Conservation (phyloP, 257 asterid genomes). For the Misopates orontium region DNA sequence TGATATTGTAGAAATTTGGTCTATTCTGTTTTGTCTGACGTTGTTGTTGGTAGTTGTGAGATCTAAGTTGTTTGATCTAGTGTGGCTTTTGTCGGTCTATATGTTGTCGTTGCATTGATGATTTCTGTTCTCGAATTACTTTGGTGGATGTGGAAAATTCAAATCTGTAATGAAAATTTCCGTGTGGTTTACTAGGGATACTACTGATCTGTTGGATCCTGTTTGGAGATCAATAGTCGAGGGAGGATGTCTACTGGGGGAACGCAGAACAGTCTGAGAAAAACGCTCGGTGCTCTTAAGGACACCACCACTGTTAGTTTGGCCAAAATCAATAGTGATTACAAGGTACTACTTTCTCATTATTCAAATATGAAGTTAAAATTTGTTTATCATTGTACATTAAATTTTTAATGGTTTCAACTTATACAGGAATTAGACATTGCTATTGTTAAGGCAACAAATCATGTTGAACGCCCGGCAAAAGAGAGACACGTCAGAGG, state of each 20-base stretch:
- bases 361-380: neutral
- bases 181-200: too few species aligned
- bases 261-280: constrained; percentile 78
- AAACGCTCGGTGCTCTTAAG: constrained; percentile 94
- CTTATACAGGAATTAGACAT: constrained; percentile 78
- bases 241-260: constrained; percentile 85
- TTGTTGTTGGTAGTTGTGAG: too few species aligned
- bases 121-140: too few species aligned
- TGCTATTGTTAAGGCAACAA: constrained; percentile 97
- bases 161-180: too few species aligned
- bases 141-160: too few species aligned
- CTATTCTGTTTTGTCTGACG: too few species aligned
- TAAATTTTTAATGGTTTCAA: constrained; percentile 8
- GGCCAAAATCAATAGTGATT: constrained; percentile 91
- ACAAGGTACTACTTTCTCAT: constrained; percentile 58
- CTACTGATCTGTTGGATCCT: constrained; percentile 1
- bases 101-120: too few species aligned
- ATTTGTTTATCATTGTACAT: constrained; percentile 3
- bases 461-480: constrained; percentile 92
- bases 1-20: too few species aligned
- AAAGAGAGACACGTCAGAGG: constrained; percentile 94
- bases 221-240: constrained; percentile 33
- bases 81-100: too few species aligned
- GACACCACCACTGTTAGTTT: constrained; percentile 93
- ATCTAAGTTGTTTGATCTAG: too few species aligned